phyloP scores from a whole-genome alignment of 208 protist genomes.

The Crithidia expoeki region DNA sequence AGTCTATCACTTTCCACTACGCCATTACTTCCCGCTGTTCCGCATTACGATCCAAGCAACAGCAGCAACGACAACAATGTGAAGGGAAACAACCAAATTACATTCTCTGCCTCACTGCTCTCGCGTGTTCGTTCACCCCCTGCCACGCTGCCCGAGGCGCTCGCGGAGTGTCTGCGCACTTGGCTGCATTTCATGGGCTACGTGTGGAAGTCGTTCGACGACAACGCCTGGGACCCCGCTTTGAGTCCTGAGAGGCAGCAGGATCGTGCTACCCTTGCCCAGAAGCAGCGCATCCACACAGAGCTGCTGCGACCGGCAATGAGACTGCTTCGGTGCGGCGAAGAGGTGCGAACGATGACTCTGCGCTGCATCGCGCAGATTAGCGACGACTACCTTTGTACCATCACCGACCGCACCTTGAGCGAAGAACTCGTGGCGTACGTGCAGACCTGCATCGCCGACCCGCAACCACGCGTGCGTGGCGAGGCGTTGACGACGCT shows the following conservation, averaged over 20 bases:
- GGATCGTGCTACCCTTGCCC: constrained; percentile 51
- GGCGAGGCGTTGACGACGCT: constrained; percentile 77
- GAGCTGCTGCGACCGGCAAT: constrained; percentile 57
- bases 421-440: constrained; percentile 45
- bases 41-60: constrained; percentile 9
- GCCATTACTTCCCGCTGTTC: not conserved
- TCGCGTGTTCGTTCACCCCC: not conserved
- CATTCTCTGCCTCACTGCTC: not conserved
- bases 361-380: constrained; percentile 84
- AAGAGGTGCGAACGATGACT: constrained; percentile 47
- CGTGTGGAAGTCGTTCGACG: constrained; percentile 82
- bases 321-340: constrained; percentile 22
- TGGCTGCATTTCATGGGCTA: constrained; percentile 89
- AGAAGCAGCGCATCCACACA: constrained; percentile 53
- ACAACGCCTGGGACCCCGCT: constrained; percentile 70
- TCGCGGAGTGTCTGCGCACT: constrained; percentile 70
- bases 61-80: not conserved
- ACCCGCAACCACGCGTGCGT: constrained; percentile 47
- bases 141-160: constrained; percentile 26
- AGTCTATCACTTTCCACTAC: not conserved
- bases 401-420: constrained; percentile 12
- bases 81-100: not conserved
- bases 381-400: constrained; percentile 57
- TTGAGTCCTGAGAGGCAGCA: constrained; percentile 28
- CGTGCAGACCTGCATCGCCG: constrained; percentile 41